Evolutionary conservation across 1,139 yeast genomes (phyloP).

Genomic region (Arxiozyma slooffiae): DNA sequence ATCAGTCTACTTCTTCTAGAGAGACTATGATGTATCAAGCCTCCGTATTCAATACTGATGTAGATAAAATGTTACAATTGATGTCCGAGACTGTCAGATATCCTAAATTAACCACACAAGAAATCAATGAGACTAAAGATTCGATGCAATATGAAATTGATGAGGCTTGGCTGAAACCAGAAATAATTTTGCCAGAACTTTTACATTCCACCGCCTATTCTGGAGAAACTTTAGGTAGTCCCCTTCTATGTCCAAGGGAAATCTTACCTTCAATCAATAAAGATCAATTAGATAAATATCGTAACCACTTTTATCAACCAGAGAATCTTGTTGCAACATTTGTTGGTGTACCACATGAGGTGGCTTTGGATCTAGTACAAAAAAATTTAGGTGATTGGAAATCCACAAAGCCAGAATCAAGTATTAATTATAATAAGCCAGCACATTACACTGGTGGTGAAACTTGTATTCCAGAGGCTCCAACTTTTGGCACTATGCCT

Average conservation of each 20-base stretch:
- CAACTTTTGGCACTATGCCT: slow-evolving; percentile 65
- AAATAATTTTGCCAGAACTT: slow-evolving; percentile 74
- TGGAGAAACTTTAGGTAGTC: slow-evolving; percentile 71
- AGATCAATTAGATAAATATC: slow-evolving; percentile 49
- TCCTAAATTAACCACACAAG: slow-evolving; percentile 62
- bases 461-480: slow-evolving; percentile 53
- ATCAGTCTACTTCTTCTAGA: slow-evolving; percentile 86
- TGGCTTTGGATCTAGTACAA: slow-evolving; percentile 57
- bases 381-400: slow-evolving; percentile 57
- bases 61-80: slow-evolving; percentile 70
- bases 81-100: slow-evolving; percentile 70
- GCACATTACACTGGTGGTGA: slow-evolving; percentile 77
- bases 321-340: slow-evolving; percentile 78
- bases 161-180: slow-evolving; percentile 80
- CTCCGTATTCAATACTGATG: slow-evolving; percentile 79
- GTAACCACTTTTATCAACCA: slow-evolving; percentile 64
- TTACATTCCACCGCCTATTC: slow-evolving; percentile 74
- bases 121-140: slow-evolving; percentile 60
- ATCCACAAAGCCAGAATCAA: slow-evolving; percentile 26
- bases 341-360: slow-evolving; percentile 70
- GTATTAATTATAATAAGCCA: slow-evolving; percentile 23
- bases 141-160: slow-evolving; percentile 75
- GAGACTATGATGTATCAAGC: slow-evolving; percentile 92
- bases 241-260: slow-evolving; percentile 72
- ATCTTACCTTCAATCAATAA: slow-evolving; percentile 47